Conservation (phyloP, 2,329 filamentous ascomycete species). For the Fusarium begoniae region DNA sequence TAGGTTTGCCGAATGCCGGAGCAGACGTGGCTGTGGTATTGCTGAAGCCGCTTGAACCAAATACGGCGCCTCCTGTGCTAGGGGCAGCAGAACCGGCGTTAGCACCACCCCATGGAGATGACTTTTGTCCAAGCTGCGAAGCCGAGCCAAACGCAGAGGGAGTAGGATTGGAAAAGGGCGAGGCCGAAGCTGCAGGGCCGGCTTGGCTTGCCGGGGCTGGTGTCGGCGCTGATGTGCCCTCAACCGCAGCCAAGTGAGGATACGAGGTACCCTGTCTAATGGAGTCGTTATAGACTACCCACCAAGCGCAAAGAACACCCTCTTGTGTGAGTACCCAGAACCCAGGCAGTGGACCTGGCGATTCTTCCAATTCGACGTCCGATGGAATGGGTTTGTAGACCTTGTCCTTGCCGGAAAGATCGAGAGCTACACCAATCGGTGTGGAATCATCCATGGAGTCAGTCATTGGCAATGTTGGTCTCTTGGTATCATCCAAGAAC, state of each 20-base stretch:
- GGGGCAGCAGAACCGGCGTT: slow-evolving; percentile 44
- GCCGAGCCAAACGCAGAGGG: slow-evolving; percentile 55
- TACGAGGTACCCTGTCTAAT: slow-evolving; percentile 79
- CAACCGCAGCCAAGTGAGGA: slow-evolving; percentile 69
- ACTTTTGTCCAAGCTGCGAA: slow-evolving; percentile 58
- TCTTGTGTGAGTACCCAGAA: slow-evolving; percentile 89
- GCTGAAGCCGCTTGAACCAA: slow-evolving; percentile 59
- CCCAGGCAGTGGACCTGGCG: slow-evolving; percentile 81
- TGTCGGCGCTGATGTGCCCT: slow-evolving; percentile 47
- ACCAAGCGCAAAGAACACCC: slow-evolving; percentile 86
- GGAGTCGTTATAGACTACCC: slow-evolving; percentile 90
- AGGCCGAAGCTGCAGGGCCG: slow-evolving; percentile 44
- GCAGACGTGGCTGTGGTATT: slow-evolving; percentile 48
- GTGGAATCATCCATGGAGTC: slow-evolving; percentile 71
- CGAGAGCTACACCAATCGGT: slow-evolving; percentile 81
- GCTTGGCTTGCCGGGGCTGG: slow-evolving; percentile 43
- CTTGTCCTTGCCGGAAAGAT: slow-evolving; percentile 83
- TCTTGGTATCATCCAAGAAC: slow-evolving; percentile 76
- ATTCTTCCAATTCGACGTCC: slow-evolving; percentile 81
- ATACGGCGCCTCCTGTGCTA: slow-evolving; percentile 49
- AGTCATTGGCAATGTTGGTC: slow-evolving; percentile 79
- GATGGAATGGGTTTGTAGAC: slow-evolving; percentile 80
- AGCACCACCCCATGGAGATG: slow-evolving; percentile 61
- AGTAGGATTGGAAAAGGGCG: slow-evolving; percentile 44
- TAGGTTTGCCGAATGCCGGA: slow-evolving; percentile 61